These are phyloP conservation scores for Mucor saturninus DNA, from an alignment of 371 early-diverging fungal genomes.

Conservation along the genomic window DNA sequence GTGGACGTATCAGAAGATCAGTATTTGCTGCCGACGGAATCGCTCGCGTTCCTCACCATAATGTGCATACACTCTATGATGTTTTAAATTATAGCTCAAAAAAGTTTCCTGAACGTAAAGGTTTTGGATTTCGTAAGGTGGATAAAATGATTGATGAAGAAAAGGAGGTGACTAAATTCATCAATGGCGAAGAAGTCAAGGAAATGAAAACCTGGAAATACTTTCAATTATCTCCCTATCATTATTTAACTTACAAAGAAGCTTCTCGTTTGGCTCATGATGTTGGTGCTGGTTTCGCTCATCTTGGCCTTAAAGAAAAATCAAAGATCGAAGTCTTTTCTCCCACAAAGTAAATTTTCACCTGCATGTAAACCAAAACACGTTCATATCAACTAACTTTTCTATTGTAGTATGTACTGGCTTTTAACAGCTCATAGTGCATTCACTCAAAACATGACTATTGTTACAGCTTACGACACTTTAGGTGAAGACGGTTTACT, in stretches of 20 bases:
- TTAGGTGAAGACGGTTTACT: constrained; percentile 87
- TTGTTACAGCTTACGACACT: constrained; percentile 89
- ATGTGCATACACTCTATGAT: constrained; percentile 73
- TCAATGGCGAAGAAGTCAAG: constrained; percentile 65
- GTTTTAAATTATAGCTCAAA: constrained; percentile 56
- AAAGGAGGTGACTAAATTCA: constrained; percentile 74
- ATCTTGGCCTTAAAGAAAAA: constrained; percentile 66
- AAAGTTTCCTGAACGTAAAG: constrained; percentile 52
- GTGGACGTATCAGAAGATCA: constrained; percentile 59
- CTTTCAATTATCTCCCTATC: constrained; percentile 71
- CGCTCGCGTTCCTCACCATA: constrained; percentile 48
- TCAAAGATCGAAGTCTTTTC: constrained; percentile 78
- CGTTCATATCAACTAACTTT: neutral
- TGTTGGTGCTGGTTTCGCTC: constrained; percentile 70
- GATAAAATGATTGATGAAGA: constrained; percentile 73
- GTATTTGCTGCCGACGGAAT: constrained; percentile 55
- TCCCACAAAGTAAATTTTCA: constrained; percentile 67
- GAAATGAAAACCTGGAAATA: constrained; percentile 84
- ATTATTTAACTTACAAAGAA: constrained; percentile 72
- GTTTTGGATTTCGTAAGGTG: constrained; percentile 72
- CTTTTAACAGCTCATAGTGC: constrained; percentile 69
- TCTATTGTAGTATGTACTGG: constrained; percentile 71
- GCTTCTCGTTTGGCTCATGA: constrained; percentile 50
- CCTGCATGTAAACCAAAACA: neutral
- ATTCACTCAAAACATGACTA: constrained; percentile 75